Conservation (phyloP, 2,329 filamentous ascomycete genomes). For the Stagonosporopsis vannaccii region DNA sequence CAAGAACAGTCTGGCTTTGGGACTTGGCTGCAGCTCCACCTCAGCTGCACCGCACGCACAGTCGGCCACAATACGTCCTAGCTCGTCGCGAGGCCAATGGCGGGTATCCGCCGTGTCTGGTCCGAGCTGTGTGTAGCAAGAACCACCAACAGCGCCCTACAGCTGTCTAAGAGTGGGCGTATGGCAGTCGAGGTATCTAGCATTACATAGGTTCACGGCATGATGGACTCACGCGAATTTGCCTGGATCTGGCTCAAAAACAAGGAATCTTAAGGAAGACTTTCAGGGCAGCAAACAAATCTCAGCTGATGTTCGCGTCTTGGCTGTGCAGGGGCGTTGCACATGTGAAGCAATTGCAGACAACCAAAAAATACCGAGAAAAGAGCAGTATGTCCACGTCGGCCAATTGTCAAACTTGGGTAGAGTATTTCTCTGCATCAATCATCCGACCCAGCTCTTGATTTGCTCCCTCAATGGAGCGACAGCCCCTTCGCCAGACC, state of each 20-base stretch:
- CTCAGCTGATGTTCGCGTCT: conserved; percentile 13
- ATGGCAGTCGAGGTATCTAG: not conserved
- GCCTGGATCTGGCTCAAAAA: not conserved
- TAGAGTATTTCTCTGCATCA: not conserved
- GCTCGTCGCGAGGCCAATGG: conserved; percentile 3
- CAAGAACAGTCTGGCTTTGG: not conserved
- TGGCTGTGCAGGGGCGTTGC: conserved; percentile 3
- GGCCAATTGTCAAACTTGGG: not conserved
- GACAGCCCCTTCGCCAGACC: conserved; percentile 29
- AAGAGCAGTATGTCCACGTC: not conserved
- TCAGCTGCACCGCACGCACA: not conserved
- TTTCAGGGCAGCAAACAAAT: not conserved
- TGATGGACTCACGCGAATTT: not conserved
- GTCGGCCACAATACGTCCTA: conserved; percentile 1
- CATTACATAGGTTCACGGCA: not conserved
- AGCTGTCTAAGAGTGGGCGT: not conserved
- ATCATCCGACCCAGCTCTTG: conserved; percentile 34
- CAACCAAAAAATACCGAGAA: not conserved
- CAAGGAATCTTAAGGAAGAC: not conserved
- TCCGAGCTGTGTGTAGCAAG: not conserved
- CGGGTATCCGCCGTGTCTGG: not conserved
- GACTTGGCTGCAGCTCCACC: not conserved
- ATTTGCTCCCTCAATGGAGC: conserved; percentile 33
- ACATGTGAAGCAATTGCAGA: not conserved
- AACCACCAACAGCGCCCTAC: not conserved